Base-by-base conservation (phyloP, 2,329 filamentous ascomycete genomes). In the Aureobasidium uvarum region DNA sequence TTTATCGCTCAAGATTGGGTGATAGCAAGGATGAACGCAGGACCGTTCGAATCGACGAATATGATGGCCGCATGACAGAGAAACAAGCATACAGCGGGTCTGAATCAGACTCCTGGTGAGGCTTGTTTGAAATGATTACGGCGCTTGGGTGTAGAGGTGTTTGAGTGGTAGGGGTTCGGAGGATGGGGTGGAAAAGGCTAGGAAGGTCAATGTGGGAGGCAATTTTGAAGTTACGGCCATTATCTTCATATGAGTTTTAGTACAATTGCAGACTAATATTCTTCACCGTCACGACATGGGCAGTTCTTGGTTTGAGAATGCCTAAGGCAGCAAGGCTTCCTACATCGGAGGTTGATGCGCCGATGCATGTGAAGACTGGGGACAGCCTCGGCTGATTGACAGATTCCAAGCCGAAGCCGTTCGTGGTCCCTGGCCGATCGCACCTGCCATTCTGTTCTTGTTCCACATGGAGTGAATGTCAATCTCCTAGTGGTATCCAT, bases 331-430 rank as follows among this genome's bases (percentile, higher is more conserved):
- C 38, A 31, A 20, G 25, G 23, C 54, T 18, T 16, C 20, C 18
- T 11, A 25, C 2, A 36, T 58, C 54, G 38, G 38, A 43, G 38
- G 43, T 23, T 38, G 18, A 36, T 28, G 11, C 14, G 39, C 41
- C 41, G 56, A 59, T 18, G 46, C 59, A 62, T 62, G 59, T 62
- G 59, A 52, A 52, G 45, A 28, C 39, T 16, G 46, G 59, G 46
- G 33, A n/a, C 20, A 33, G 59, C 60, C 60, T 48, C 43, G 60
- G 60, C 39, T 62, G 50, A 36, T 52, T 52, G 43, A 54, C 25
- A 45, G 60, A 14, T 55, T 45, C 48, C 46, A 63, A 46, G 60
- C 60, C 50, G 60, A 64, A 55, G 20, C 36, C 55, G 41, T 31
- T 43, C 25, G 20, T 33, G 36, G 36, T 52, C 36, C 20, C 28